These are phyloP conservation scores for Posidonia australis DNA, from an alignment of 106 monocot genomes.

Conservation along the genomic window DNA sequence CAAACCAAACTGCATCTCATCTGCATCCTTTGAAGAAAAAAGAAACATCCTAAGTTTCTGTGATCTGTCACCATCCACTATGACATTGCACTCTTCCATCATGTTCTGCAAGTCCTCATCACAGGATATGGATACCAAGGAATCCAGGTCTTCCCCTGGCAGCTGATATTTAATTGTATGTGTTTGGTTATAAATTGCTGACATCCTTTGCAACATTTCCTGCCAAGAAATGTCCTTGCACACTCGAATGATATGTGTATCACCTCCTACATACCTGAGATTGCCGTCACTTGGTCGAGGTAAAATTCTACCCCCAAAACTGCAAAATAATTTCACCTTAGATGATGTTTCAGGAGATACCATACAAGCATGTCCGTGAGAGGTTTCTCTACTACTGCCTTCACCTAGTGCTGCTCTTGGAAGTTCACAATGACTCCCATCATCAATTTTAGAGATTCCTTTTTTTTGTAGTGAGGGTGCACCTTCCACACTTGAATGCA, in stretches of 20 bases:
- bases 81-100: slow-evolving; percentile 79
- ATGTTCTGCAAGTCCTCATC: slow-evolving; percentile 85
- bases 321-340: slow-evolving; percentile 67
- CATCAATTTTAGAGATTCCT: slow-evolving; percentile 27
- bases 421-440: not conserved
- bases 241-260: slow-evolving; percentile 60
- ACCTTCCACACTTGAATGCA: slow-evolving; percentile 38
- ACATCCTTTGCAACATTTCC: slow-evolving; percentile 53
- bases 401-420: slow-evolving; percentile 9
- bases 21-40: slow-evolving; percentile 44
- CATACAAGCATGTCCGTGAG: slow-evolving; percentile 41
- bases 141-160: slow-evolving; percentile 80
- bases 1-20: slow-evolving; percentile 33
- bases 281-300: slow-evolving; percentile 84
- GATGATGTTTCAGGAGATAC: slow-evolving; percentile 44
- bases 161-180: slow-evolving; percentile 84
- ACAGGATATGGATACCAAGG: slow-evolving; percentile 70
- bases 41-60: slow-evolving; percentile 80
- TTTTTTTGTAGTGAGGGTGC: slow-evolving; percentile 22
- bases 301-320: slow-evolving; percentile 81
- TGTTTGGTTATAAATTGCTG: slow-evolving; percentile 30
- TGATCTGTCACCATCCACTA: slow-evolving; percentile 44
- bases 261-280: slow-evolving; percentile 89
- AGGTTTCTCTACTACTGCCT: slow-evolving; percentile 32
- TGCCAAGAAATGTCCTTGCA: slow-evolving; percentile 58